Base-by-base conservation (phyloP, 257 asterid species). In the Parsonsia alboflavescens region DNA sequence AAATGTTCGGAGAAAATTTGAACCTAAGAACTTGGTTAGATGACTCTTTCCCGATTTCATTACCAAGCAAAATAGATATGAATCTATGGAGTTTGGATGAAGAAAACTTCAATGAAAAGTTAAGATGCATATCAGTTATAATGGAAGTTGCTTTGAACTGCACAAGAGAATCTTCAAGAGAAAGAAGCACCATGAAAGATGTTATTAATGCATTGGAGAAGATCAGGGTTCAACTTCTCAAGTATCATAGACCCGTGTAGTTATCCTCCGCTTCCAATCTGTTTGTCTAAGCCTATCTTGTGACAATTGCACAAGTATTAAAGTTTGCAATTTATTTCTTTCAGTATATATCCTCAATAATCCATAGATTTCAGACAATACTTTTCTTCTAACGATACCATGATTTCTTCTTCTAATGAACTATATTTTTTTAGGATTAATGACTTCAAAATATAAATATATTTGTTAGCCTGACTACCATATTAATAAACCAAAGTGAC, bases 91-190 rank as follows among this genome's bases (percentile, higher is more conserved):
- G 11, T 0, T 11, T 10, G 2, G 22, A 36, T 19, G 50, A 22
- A 28, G 17, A 33, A 2, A 0, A 39, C 28, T 65, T 22, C 13
- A 9, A 16, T 15, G 10, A 11, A 0, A 15, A 2, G 17, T 41
- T 68, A 15, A 36, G 45, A 2, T 46, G 54, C n/a, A 0, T 68
- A 1, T 21, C 73, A 16, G 10, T 36, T 0, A 24, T 68, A 7
- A 68, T 68, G 73, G 36, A 68, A 9, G n/a, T 68, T 3, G 73
- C 73, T 6, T 21, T 68, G 7, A 68, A 22, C 45, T 68, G 73
- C 73, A 68, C 73, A 12, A 45, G 12, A 10, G 73, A 41, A 12
- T 42, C 56, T 68, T n/a, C 56, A 10, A 68, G 12, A 12, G 73
- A 68, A 68, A 68, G 73, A 19, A 12, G 11, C 4, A 49, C 16